Evolutionary conservation across 2,329 filamentous ascomycete species (phyloP).

Genomic region (Chrysoporthe cubensis): DNA sequence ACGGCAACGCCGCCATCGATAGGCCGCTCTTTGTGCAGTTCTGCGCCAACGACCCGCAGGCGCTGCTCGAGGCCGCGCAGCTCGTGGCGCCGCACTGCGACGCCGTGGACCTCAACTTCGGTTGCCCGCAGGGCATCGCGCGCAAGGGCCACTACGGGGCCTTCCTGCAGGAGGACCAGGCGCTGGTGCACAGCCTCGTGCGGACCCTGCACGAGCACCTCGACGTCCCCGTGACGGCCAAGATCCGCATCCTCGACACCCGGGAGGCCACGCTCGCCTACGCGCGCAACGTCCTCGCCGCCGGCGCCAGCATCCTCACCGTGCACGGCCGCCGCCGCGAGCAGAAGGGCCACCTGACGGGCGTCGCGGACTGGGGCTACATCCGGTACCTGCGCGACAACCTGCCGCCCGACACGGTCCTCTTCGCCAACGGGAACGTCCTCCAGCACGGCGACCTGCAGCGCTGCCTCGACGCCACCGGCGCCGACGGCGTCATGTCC

Average conservation of each 20-base stretch:
- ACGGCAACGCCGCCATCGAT: constrained; percentile 84
- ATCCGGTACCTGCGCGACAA: constrained; percentile 82
- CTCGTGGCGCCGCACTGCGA: constrained; percentile 87
- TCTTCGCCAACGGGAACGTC: constrained; percentile 97
- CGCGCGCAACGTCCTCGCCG: constrained; percentile 81
- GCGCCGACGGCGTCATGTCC: constrained; percentile 92
- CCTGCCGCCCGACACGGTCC: constrained; percentile 82
- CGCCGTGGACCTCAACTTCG: constrained; percentile 92
- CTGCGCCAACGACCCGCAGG: constrained; percentile 85
- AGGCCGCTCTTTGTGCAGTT: constrained; percentile 95
- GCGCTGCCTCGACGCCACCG: constrained; percentile 78
- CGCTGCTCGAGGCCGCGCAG: constrained; percentile 77
- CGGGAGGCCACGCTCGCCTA: constrained; percentile 87
- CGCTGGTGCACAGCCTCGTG: constrained; percentile 80
- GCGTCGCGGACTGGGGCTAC: constrained; percentile 88
- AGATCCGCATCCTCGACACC: constrained; percentile 88
- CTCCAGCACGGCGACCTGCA: constrained; percentile 79
- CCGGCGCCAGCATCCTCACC: constrained; percentile 90
- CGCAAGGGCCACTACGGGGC: constrained; percentile 89
- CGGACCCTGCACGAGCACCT: constrained; percentile 79
- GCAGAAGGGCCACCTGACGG: constrained; percentile 95
- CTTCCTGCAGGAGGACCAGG: constrained; percentile 92
- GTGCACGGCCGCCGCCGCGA: constrained; percentile 88
- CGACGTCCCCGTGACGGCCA: constrained; percentile 86
- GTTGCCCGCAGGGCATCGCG: constrained; percentile 95